Evolutionary conservation across 2,329 filamentous ascomycete genomes (phyloP).

Genomic region (Purpureocillium takamizusanense): DNA sequence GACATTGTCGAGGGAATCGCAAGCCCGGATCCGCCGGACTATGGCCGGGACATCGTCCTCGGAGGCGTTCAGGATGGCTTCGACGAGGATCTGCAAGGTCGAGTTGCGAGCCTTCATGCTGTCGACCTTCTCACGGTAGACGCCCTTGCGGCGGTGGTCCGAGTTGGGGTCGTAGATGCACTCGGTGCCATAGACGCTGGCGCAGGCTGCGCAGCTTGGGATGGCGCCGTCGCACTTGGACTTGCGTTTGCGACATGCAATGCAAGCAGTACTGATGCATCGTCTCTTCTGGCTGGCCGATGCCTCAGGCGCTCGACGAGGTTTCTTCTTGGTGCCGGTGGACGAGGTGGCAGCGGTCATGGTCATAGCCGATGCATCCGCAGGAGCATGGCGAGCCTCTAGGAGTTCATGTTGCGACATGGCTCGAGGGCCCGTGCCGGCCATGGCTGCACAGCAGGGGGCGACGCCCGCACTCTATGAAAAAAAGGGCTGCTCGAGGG

Average conservation of each 20-base stretch:
- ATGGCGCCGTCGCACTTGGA: constrained; percentile 88
- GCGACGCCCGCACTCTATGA: no score
- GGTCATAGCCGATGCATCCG: no score
- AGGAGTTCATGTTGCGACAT: constrained; percentile 1
- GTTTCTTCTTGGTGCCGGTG: constrained; percentile 34
- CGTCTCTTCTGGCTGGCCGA: constrained; percentile 52
- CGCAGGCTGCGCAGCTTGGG: constrained; percentile 90
- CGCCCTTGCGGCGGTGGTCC: constrained; percentile 90
- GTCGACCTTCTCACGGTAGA: constrained; percentile 91
- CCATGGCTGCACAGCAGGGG: constrained; percentile 1
- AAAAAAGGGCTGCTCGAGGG: background rate
- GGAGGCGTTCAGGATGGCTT: constrained; percentile 82
- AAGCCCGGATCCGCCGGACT: constrained; percentile 80
- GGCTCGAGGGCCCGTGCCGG: background rate
- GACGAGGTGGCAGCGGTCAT: constrained; percentile 5
- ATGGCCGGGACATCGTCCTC: constrained; percentile 78
- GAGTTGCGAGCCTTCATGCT: constrained; percentile 78
- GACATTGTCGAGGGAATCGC: constrained; percentile 56
- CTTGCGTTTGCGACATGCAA: constrained; percentile 70
- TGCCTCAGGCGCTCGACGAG: constrained; percentile 38
- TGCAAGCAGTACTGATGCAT: constrained; percentile 77
- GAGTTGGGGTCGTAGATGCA: constrained; percentile 95
- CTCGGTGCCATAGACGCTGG: constrained; percentile 82
- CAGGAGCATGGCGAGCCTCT: no score
- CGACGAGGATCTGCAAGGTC: constrained; percentile 84